These are phyloP conservation scores for Pisolithus marmoratus DNA, from an alignment of 768 basidiomycete genomes.

Conservation along the genomic window DNA sequence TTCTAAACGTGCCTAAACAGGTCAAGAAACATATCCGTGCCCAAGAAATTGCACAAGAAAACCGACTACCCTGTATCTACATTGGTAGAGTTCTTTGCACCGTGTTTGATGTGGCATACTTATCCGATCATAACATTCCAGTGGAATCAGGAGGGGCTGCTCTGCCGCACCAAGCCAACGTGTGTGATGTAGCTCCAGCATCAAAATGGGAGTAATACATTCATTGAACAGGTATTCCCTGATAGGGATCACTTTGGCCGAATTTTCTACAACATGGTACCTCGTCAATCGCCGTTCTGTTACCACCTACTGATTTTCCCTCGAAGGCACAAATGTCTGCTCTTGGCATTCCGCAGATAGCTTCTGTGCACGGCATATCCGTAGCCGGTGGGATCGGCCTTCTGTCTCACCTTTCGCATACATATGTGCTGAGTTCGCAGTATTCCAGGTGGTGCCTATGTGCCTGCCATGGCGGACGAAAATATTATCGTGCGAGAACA, in stretches of 20 bases:
- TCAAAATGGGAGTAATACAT: conserved; percentile 1
- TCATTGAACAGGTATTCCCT: conserved; percentile 61
- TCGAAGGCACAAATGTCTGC: conserved; percentile 87
- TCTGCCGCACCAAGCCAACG: conserved; percentile 87
- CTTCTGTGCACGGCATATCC: conserved; percentile 90
- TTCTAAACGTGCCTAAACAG: conserved; percentile 25
- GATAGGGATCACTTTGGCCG: conserved; percentile 94
- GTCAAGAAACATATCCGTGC: conserved; percentile 96
- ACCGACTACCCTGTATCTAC: conserved; percentile 87
- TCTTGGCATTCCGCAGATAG: conserved; percentile 84
- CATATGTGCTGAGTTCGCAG: conserved; percentile 4
- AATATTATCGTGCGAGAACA: conserved; percentile 88
- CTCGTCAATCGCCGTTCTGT: conserved; percentile 1
- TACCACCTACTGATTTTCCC: conserved; percentile 7
- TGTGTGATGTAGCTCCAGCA: conserved; percentile 13
- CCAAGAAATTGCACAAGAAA: conserved; percentile 91
- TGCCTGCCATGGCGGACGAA: conserved; percentile 95
- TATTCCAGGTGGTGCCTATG: conserved; percentile 75
- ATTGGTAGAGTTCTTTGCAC: conserved; percentile 51
- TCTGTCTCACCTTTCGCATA: neutral
- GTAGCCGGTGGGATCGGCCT: conserved; percentile 57
- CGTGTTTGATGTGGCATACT: neutral
- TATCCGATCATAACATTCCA: conserved; percentile 23
- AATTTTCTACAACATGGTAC: conserved; percentile 95
- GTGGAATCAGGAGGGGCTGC: conserved; percentile 95